A percentile compares a stretch with the other conserved stretches of the same genome.
Evolutionary conservation across 495 filamentous ascomycete species (phyloP).

Genomic region (Penicillium argentinense): DNA sequence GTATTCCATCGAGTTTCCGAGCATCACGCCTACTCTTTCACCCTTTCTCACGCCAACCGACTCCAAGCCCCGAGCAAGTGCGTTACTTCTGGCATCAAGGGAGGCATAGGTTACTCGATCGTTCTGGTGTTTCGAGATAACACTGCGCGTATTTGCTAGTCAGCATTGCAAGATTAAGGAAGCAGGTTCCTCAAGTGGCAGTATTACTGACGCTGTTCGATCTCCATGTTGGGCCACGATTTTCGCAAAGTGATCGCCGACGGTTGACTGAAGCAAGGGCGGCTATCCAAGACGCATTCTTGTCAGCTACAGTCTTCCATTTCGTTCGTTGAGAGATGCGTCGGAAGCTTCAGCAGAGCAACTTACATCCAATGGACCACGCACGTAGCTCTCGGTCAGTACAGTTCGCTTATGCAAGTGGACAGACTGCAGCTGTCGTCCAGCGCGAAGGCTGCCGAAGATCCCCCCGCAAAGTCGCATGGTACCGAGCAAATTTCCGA

Average conservation of each 20-base stretch:
- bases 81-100: slow-evolving; percentile 75
- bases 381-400: slow-evolving; percentile 48
- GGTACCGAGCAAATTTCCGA: slow-evolving; percentile 1
- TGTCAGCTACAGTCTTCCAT: background rate
- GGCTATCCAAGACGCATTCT: slow-evolving; percentile 50
- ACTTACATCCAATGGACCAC: slow-evolving; percentile 45
- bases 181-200: background rate
- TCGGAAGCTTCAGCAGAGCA: background rate
- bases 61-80: slow-evolving; percentile 69
- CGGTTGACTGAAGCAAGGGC: slow-evolving; percentile 69
- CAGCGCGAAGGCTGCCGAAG: slow-evolving; percentile 5
- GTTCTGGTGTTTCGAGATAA: slow-evolving; percentile 65
- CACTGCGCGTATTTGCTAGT: slow-evolving; percentile 38
- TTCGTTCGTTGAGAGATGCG: slow-evolving; percentile 1
- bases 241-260: slow-evolving; percentile 76
- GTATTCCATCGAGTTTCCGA: slow-evolving; percentile 85
- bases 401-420: slow-evolving; percentile 25
- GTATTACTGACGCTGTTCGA: slow-evolving; percentile 59
- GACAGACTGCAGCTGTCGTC: background rate
- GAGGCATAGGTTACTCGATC: slow-evolving; percentile 66
- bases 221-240: slow-evolving; percentile 74
- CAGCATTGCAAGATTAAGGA: background rate
- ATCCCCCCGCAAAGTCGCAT: slow-evolving; percentile 18
- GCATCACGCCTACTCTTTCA: slow-evolving; percentile 78
- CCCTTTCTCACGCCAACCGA: slow-evolving; percentile 79